Evolutionary conservation across 2,329 filamentous ascomycete genomes (phyloP), one percentile per base, ranked within the genome.

Genomic region (Dothideomycetidae sp.): DNA sequence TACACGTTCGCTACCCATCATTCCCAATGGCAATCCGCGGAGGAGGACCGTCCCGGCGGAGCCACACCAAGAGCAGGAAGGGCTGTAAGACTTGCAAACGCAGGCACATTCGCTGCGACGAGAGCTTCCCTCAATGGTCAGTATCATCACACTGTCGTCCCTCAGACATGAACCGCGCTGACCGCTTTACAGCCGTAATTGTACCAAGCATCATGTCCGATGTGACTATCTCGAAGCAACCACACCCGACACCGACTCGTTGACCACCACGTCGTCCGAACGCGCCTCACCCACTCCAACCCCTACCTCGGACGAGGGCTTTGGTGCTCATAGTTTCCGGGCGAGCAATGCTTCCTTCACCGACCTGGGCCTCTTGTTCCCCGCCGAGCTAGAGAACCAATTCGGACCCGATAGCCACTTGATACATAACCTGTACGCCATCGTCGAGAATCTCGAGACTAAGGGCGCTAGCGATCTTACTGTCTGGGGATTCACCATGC

Each of bases 61-160:
- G 88, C 67, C 90, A 98, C 67, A 98, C 90, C 58, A 98, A 98
- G 68, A 96, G 88, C 53, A 79, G 90, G 56, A 96, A 94, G 66
- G 90, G 90, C 46, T 98, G 90, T 71, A 88, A 92, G 54, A 93
- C 85, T 44, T 98, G 90, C 73, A 98, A 98, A 64, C 79, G 81
- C 58, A 77, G 90, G 57, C 90, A 98, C 62, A 98, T 98, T 57
- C 75, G 90, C 52, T 98, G 90, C 63, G 90, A 98, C 56, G 90
- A 98, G 61, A 93, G 76, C 49, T 94, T 93, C 53, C 90, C 90
- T 36, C 90, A 98, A 72, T 98, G 88, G 85, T 93, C 68, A 5
- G 19, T 32, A 21, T 11, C 12, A 5, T 29, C 36, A 39, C 39
- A 40, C 32, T 34, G 29, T 31, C 12, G 19, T 29, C 11, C n/a